Conservation (phyloP, 2,329 filamentous ascomycete genomes). For the Leptographium radiaticola region DNA sequence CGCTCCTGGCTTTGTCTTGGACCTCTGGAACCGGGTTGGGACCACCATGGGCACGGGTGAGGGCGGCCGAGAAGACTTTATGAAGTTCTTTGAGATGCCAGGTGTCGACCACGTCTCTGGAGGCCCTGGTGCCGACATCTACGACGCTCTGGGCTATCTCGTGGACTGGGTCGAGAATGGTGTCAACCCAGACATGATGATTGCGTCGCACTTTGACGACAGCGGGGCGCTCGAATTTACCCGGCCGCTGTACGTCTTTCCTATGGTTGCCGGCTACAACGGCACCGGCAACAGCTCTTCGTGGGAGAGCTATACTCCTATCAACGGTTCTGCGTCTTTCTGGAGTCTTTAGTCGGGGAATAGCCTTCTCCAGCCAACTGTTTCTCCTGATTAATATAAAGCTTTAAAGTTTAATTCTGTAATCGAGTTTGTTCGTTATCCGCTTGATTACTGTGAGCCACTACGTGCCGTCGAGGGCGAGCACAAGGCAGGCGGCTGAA, state of each 20-base stretch:
- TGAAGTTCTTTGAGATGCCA: neutral
- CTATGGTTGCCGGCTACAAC: neutral
- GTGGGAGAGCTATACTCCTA: conserved; percentile 1
- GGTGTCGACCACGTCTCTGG: neutral
- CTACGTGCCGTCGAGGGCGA: too few relatives aligned
- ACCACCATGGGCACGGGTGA: neutral
- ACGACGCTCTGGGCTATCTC: neutral
- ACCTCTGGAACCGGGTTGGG: neutral
- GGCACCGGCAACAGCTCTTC: neutral
- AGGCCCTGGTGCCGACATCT: neutral
- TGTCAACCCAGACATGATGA: neutral
- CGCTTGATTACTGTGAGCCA: too few relatives aligned
- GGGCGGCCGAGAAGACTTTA: neutral
- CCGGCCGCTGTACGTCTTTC: neutral
- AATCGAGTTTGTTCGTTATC: too few relatives aligned
- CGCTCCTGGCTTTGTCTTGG: neutral
- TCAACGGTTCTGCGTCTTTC: conserved; percentile 4
- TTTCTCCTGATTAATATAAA: too few relatives aligned
- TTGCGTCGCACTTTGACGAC: neutral
- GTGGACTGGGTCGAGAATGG: conserved; percentile 1
- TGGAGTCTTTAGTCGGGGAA: neutral
- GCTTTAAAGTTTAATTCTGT: conserved; percentile 36
- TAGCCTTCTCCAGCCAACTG: neutral
- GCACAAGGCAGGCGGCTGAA: too few relatives aligned
- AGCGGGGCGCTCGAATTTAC: neutral